Percentiles rank a stretch among this genome's conserved stretches.
Evolutionary conservation across 768 basidiomycete species (phyloP).

Genomic region (Roridomyces roridus): DNA sequence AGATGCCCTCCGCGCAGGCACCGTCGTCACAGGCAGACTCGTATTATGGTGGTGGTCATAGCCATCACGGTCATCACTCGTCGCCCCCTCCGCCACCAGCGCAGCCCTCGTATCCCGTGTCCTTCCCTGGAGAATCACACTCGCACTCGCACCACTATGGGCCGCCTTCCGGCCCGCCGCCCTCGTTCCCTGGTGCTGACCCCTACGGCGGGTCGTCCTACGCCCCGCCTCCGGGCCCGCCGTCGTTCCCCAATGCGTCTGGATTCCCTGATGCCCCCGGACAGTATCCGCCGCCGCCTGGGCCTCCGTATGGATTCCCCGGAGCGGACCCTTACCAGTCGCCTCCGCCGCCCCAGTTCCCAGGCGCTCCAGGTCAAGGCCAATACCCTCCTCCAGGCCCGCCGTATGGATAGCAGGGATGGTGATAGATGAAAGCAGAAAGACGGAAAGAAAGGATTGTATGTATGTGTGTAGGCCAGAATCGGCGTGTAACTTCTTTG

Average conservation of each 20-base stretch:
- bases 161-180: slow-evolving; percentile 31
- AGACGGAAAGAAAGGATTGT: not conserved
- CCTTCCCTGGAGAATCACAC: slow-evolving; percentile 22
- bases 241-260: slow-evolving; percentile 24
- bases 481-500: too few species aligned
- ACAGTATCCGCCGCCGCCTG: not conserved
- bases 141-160: too few species aligned
- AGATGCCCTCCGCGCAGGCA: slow-evolving; percentile 7
- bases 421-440: slow-evolving; percentile 8
- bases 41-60: slow-evolving; percentile 34
- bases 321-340: slow-evolving; percentile 35
- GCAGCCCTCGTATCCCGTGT: slow-evolving; percentile 7
- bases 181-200: slow-evolving; percentile 27
- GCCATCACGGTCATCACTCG: too few species aligned
- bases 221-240: not conserved
- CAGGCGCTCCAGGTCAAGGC: slow-evolving; percentile 11
- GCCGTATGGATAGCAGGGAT: slow-evolving; percentile 16
- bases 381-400: slow-evolving; percentile 12
- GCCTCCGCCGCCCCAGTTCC: slow-evolving; percentile 15
- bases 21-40: slow-evolving; percentile 32
- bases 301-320: slow-evolving; percentile 39
- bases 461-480: not conserved
- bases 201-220: not conserved
- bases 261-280: slow-evolving; percentile 35
- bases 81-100: not conserved